These are phyloP conservation scores for Thymus mandschuricus DNA, from an alignment of 257 asterid genomes.

Conservation along the genomic window DNA sequence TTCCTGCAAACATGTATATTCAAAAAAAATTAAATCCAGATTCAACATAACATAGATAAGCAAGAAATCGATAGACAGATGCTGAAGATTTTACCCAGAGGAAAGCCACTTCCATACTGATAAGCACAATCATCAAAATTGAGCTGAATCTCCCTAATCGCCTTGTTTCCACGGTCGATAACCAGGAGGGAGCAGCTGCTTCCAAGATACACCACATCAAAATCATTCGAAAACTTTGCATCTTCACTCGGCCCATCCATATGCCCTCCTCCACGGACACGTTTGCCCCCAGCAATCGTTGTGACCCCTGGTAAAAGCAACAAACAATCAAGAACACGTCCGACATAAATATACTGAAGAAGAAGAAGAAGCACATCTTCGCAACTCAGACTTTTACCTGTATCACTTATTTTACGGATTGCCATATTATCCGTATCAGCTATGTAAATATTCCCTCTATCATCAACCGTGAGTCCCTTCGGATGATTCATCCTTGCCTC, in stretches of 20 bases:
- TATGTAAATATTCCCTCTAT: slow-evolving; percentile 81
- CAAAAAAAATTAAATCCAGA: not conserved
- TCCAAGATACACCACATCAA: slow-evolving; percentile 90
- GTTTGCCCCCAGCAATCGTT: slow-evolving; percentile 97
- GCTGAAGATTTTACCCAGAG: slow-evolving; percentile 58
- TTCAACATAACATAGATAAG: not conserved
- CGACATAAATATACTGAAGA: not conserved
- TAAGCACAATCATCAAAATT: slow-evolving; percentile 95
- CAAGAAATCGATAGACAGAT: not conserved
- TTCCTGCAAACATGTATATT: slow-evolving; percentile 51
- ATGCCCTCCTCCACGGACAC: slow-evolving; percentile 83
- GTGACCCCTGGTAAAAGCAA: slow-evolving; percentile 63
- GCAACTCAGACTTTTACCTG: slow-evolving; percentile 51
- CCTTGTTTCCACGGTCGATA: slow-evolving; percentile 91
- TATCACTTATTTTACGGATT: slow-evolving; percentile 82
- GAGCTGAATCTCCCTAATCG: slow-evolving; percentile 92
- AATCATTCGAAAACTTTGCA: slow-evolving; percentile 92
- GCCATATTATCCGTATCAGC: slow-evolving; percentile 95
- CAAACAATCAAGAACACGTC: not conserved
- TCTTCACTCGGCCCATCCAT: slow-evolving; percentile 98
- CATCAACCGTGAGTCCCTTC: slow-evolving; percentile 86
- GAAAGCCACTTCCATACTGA: slow-evolving; percentile 95
- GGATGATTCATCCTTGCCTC: slow-evolving; percentile 96
- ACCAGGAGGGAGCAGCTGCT: slow-evolving; percentile 98
- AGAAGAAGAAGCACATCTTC: not conserved